Evolutionary conservation across 2,329 filamentous ascomycete genomes (phyloP), one percentile per base, ranked within the genome.

Genomic region (Sclerotinia minor): DNA sequence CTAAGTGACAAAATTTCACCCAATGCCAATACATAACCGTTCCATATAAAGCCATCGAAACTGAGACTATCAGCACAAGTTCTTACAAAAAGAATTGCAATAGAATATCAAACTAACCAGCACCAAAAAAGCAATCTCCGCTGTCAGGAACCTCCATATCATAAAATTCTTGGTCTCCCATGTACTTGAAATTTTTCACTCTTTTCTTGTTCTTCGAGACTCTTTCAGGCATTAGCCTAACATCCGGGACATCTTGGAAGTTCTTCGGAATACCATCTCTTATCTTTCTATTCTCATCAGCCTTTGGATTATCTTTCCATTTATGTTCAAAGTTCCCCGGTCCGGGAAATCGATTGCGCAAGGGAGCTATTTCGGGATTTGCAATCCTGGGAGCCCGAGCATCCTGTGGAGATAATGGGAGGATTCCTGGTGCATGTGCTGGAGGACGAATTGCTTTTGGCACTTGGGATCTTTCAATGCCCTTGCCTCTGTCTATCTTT

Each of bases 141-240:
- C 35, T 35, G 7, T 35, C 7, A 35, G 35, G 35, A 32, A 47
- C 32, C 2, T 4, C 29, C 19, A 19, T 29, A 9, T 24, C 8
- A 29, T n/a, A 45, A 52, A 63, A 63, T 11, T 11, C 11, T 6
- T 26, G n/a, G 2, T 13, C n/a, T 19, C 11, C 45, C 59, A 63
- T 38, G 19, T 38, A 50, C n/a, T 49, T 5, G 6, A 50, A 8
- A 7, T 63, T 2, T 2, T 26, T 17, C 13, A 3, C 11, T 11
- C 5, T 0, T 3, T 5, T 11, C 2, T 7, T 24, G 8, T 5
- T 2, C 24, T 19, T 2, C 0, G n/a, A 1, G 5, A 11, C 2
- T 26, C n/a, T 45, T 0, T 9, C 8, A 5, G n/a, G n/a, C 45
- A 50, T 50, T 17, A 9, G 0, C 3, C 15, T 21, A 5, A 50